phyloP scores from a whole-genome alignment of 176 grass and related monocot species.

The Ampelocalamus luodianensis region DNA sequence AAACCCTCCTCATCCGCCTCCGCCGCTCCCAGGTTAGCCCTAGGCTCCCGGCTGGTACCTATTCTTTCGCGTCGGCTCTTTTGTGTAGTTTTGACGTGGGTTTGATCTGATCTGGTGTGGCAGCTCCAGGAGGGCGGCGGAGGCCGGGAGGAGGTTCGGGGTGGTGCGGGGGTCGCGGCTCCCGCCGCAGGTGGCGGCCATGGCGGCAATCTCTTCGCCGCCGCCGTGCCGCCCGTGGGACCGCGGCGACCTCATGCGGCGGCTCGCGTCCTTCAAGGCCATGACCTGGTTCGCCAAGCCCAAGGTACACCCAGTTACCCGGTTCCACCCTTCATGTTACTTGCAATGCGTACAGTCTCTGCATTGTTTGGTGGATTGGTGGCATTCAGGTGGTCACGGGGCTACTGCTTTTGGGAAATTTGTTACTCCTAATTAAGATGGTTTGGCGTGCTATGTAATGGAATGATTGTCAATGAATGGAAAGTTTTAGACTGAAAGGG shows the following conservation, averaged over 20 bases:
- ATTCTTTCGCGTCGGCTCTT: not conserved
- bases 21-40: conserved; percentile 57
- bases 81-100: conserved; percentile 24
- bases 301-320: conserved; percentile 44
- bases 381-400: not conserved
- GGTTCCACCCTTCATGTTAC: not conserved
- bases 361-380: conserved; percentile 4
- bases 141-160: conserved; percentile 51
- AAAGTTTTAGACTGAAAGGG: not conserved
- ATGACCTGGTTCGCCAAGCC: conserved; percentile 99
- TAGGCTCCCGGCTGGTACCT: conserved; percentile 19
- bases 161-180: conserved; percentile 61
- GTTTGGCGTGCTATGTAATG: not conserved
- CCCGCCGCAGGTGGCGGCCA: conserved; percentile 49
- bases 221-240: conserved; percentile 91
- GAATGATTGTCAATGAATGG: not conserved
- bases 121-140: conserved; percentile 41
- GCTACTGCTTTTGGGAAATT: conserved; percentile 16
- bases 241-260: conserved; percentile 76
- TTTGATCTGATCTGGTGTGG: conserved; percentile 42
- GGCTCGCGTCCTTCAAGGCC: conserved; percentile 88
- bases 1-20: conserved; percentile 40
- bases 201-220: conserved; percentile 46
- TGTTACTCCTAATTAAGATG: conserved; percentile 8
- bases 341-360: conserved; percentile 3